Conservation (phyloP, 768 basidiomycete species). For the Lyophyllum decastes region DNA sequence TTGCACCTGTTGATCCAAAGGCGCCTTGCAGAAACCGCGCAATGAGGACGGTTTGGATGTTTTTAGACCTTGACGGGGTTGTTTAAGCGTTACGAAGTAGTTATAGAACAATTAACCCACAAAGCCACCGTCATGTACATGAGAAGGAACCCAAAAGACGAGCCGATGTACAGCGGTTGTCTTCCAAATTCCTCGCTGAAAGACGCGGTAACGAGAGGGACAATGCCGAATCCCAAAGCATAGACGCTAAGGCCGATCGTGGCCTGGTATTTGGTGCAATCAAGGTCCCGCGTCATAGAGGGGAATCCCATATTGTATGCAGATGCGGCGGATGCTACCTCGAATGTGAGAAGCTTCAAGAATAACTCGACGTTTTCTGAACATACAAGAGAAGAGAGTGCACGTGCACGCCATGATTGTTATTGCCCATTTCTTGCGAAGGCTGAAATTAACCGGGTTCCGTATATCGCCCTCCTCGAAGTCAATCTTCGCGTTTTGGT, state of each 20-base stretch:
- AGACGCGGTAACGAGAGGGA: constrained; percentile 67
- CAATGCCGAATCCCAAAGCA: constrained; percentile 59
- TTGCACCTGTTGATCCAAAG: constrained; percentile 69
- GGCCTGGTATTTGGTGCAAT: constrained; percentile 45
- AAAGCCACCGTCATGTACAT: constrained; percentile 52
- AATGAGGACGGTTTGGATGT: constrained; percentile 65
- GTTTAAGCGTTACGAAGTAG: neutral
- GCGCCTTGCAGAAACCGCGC: constrained; percentile 67
- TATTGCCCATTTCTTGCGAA: constrained; percentile 26
- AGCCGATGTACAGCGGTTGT: constrained; percentile 57
- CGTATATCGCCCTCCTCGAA: constrained; percentile 24
- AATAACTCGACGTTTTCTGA: neutral
- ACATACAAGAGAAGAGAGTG: constrained; percentile 48
- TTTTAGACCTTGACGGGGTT: constrained; percentile 33
- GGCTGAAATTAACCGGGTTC: constrained; percentile 24
- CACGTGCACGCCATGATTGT: constrained; percentile 47
- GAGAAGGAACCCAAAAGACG: constrained; percentile 47
- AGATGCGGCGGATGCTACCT: constrained; percentile 47
- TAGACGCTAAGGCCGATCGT: constrained; percentile 54
- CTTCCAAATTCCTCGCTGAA: constrained; percentile 77
- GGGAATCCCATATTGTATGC: constrained; percentile 57
- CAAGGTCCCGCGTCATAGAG: constrained; percentile 55
- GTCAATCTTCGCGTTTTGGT: constrained; percentile 17
- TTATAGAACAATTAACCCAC: constrained; percentile 27
- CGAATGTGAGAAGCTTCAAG: neutral